A percentile compares a stretch with the other conserved stretches of the same genome.
Conservation (phyloP, 306 rosid genomes). For the Gastrolobium bilobum region DNA sequence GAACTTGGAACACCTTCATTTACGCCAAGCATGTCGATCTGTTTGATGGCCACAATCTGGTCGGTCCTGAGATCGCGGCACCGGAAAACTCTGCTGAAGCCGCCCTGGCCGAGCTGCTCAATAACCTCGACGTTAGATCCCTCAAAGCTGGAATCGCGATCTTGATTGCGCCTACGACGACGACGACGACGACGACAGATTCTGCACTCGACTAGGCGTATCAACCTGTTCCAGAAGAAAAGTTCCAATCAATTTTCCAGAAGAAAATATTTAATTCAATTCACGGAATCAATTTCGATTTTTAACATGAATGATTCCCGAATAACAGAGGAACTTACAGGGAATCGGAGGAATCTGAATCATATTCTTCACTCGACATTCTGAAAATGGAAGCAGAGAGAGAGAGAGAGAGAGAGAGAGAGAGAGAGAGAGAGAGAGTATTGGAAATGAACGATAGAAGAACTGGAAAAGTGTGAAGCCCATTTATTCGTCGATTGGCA, state of each 20-base stretch:
- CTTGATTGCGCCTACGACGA: background rate
- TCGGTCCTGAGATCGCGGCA: background rate
- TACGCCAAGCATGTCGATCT: background rate
- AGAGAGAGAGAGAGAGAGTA: background rate
- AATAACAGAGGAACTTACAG: background rate
- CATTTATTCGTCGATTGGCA: background rate
- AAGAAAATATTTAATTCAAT: background rate
- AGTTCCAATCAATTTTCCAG: background rate
- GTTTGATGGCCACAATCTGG: background rate
- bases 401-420: background rate
- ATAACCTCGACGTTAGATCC: background rate
- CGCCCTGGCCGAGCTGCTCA: background rate
- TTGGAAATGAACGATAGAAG: background rate
- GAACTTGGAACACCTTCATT: background rate
- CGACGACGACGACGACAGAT: background rate
- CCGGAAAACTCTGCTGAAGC: background rate
- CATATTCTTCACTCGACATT: background rate
- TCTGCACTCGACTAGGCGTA: background rate
- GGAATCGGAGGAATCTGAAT: background rate
- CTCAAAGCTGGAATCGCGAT: background rate
- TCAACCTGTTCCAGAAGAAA: background rate
- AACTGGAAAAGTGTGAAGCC: background rate
- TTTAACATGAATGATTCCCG: background rate
- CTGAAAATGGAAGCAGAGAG: background rate
- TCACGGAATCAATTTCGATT: too few species aligned